Percentiles rank a stretch among this genome's conserved stretches.
Conservation (phyloP, 2,329 filamentous ascomycete genomes). For the Venturia effusa region DNA sequence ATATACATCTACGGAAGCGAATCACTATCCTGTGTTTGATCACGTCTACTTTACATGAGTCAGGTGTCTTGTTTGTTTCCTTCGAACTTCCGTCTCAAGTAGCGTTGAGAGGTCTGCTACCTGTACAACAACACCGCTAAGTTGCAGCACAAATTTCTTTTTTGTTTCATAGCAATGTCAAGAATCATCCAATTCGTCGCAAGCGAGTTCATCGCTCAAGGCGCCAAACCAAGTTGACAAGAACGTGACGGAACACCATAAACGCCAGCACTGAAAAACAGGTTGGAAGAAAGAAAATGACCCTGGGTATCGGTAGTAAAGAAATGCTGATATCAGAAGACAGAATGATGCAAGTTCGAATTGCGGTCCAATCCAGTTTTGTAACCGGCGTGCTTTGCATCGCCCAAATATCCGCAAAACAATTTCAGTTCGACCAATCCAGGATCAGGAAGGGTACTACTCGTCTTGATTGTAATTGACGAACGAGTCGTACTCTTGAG, state of each 20-base stretch:
- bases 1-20: no score
- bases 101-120: no score
- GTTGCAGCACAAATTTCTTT: background rate
- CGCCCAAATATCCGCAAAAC: background rate
- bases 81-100: no score
- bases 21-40: no score
- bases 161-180: background rate
- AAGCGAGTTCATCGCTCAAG: background rate
- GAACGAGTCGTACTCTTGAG: background rate
- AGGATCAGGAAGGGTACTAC: background rate
- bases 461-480: slow-evolving; percentile 1
- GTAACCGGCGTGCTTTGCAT: background rate
- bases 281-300: background rate
- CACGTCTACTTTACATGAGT: no score
- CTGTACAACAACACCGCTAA: background rate
- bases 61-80: no score
- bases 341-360: background rate
- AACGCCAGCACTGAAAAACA: background rate
- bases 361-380: background rate
- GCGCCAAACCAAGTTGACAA: background rate
- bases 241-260: no score
- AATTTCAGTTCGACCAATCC: background rate
- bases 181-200: background rate
- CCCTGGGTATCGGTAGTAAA: slow-evolving; percentile 1
- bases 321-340: background rate